Percentiles rank a stretch among this genome's conserved stretches.
phyloP scores from a whole-genome alignment of 1,139 yeast genomes.

The Spencermartinsiella ligniputridi region DNA sequence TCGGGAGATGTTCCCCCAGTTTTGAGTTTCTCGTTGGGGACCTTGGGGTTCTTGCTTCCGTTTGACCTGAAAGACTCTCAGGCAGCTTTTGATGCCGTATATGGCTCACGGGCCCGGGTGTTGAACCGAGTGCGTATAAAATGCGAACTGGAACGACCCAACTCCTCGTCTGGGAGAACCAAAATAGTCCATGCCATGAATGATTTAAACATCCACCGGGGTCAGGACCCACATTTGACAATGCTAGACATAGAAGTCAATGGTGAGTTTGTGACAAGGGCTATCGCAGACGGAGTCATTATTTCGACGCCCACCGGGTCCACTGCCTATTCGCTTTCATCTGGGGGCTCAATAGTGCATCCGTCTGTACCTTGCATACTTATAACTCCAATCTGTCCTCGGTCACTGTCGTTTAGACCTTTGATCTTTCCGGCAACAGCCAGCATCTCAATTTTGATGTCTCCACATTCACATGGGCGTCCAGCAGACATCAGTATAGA shows the following conservation, averaged over 20 bases:
- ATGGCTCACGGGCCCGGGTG: conserved; percentile 63
- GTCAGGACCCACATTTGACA: conserved; percentile 80
- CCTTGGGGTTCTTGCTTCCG: conserved; percentile 85
- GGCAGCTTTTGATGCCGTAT: conserved; percentile 61
- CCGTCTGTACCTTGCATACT: conserved; percentile 81
- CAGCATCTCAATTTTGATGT: conserved; percentile 60
- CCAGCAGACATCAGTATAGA: conserved; percentile 57
- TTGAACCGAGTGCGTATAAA: conserved; percentile 72
- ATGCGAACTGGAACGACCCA: conserved; percentile 45
- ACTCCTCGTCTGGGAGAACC: conserved; percentile 7
- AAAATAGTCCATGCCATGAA: conserved; percentile 68
- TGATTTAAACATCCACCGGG: conserved; percentile 84
- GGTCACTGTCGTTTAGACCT: conserved; percentile 85
- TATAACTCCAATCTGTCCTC: conserved; percentile 90
- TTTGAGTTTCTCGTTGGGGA: conserved; percentile 83
- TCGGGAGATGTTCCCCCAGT: conserved; percentile 71
- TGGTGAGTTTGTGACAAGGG: conserved; percentile 76
- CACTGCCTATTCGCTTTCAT: conserved; percentile 83
- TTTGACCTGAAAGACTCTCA: conserved; percentile 61
- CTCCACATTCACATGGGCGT: conserved; percentile 34
- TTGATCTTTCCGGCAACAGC: conserved; percentile 70
- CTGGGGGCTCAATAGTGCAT: conserved; percentile 91
- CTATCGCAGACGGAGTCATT: conserved; percentile 87
- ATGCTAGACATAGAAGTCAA: conserved; percentile 78
- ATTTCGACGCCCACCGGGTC: conserved; percentile 92